Percentiles rank a stretch among this genome's conserved stretches.
phyloP scores from a whole-genome alignment of 768 basidiomycete species.

The Lactarius tabidus region DNA sequence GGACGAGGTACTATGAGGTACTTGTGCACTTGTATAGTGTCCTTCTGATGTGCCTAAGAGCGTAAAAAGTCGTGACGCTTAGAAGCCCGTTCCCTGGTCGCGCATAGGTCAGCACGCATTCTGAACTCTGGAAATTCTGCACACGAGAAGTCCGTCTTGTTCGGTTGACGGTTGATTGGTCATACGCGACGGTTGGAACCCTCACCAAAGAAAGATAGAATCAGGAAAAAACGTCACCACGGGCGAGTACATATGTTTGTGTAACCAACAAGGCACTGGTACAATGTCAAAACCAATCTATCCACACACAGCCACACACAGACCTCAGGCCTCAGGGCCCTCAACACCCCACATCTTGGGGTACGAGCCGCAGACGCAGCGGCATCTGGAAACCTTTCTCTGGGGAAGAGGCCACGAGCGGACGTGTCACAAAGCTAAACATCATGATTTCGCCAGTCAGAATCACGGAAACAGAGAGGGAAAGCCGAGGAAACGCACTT shows the following conservation, averaged over 20 bases:
- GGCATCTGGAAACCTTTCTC: slow-evolving; percentile 59
- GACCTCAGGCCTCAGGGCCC: neutral
- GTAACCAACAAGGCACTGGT: neutral
- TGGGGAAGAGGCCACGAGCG: slow-evolving; percentile 53
- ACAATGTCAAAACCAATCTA: neutral
- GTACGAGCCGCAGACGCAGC: slow-evolving; percentile 41
- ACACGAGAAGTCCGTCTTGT: neutral
- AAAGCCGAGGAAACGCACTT: slow-evolving; percentile 43
- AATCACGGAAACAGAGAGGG: slow-evolving; percentile 17
- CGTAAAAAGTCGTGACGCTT: neutral
- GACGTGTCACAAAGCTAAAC: slow-evolving; percentile 50
- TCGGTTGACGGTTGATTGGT: neutral
- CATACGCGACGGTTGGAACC: neutral
- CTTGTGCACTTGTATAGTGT: too few species aligned
- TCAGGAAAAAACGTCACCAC: too few species aligned
- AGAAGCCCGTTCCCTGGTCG: neutral
- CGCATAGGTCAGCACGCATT: neutral
- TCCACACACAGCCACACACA: too few species aligned
- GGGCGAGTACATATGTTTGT: neutral
- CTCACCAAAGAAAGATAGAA: neutral
- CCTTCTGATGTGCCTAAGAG: neutral
- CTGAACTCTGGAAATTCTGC: too few species aligned
- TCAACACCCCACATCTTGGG: neutral
- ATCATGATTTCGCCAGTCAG: slow-evolving; percentile 9
- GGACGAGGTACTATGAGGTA: neutral